phyloP scores from a whole-genome alignment of 140 eudicot genomes.

The Anethum foeniculum region DNA sequence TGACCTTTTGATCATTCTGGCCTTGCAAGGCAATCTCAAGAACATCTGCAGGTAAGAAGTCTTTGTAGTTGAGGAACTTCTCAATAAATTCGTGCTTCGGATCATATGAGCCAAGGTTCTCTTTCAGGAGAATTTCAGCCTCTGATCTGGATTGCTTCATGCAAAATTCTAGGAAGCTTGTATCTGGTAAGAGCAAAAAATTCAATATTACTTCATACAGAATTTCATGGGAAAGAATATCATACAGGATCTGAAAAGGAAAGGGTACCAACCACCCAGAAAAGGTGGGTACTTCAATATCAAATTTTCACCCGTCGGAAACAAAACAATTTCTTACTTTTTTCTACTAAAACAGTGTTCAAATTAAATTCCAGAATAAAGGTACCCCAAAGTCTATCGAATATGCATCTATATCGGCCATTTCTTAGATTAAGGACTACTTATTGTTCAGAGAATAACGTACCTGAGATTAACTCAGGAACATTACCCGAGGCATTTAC shows the following conservation, averaged over 20 bases:
- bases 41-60: slow-evolving; percentile 59
- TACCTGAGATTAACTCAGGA: no score
- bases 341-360: no score
- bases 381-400: no score
- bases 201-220: background rate
- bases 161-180: slow-evolving; percentile 86
- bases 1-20: slow-evolving; percentile 35
- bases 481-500: no score
- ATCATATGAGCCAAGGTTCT: slow-evolving; percentile 75
- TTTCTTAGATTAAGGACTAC: no score
- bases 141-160: slow-evolving; percentile 79
- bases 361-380: no score
- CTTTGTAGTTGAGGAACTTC: slow-evolving; percentile 84
- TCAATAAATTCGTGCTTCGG: slow-evolving; percentile 76
- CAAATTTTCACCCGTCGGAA: no score
- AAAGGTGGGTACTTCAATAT: no score
- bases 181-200: slow-evolving; percentile 35
- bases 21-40: slow-evolving; percentile 74
- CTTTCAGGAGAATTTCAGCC: slow-evolving; percentile 70
- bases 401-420: no score
- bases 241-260: background rate
- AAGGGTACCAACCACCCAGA: background rate
- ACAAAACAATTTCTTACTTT: no score
- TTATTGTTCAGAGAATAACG: no score
- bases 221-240: background rate